These are phyloP conservation scores for Fusarium miscanthi DNA, from an alignment of 2,329 filamentous ascomycete species.

Conservation along the genomic window DNA sequence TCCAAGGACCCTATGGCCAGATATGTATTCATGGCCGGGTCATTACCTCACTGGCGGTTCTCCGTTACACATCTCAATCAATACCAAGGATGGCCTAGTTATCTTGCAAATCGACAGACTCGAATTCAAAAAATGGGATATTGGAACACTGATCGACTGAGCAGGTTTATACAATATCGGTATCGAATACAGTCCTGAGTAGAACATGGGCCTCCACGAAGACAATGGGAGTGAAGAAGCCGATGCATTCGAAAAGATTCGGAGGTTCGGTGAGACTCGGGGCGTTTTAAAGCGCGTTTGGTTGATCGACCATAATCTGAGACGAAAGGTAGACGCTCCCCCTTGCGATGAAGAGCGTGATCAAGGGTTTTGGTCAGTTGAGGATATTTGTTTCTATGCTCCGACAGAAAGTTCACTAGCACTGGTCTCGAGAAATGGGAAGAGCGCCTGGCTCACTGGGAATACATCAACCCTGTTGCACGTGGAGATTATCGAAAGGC, in stretches of 20 bases:
- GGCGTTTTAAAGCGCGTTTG: neutral
- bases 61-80: neutral
- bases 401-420: neutral
- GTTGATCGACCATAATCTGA: neutral
- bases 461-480: neutral
- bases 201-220: neutral
- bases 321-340: fast-evolving
- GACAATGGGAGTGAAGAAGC: neutral
- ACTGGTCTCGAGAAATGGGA: neutral
- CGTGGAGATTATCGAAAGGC: neutral
- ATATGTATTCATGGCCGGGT: too few species aligned
- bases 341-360: neutral
- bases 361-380: fast-evolving
- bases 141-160: neutral
- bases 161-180: fast-evolving
- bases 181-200: neutral
- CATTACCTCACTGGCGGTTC: neutral
- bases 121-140: neutral
- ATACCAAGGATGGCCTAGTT: neutral
- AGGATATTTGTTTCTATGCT: neutral
- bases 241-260: neutral
- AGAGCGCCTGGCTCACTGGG: neutral
- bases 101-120: neutral
- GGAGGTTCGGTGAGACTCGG: fast-evolving
- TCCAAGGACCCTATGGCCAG: neutral